Evolutionary conservation across 352 stramenopile genomes (phyloP).

Genomic region (Phytophthora europaea): DNA sequence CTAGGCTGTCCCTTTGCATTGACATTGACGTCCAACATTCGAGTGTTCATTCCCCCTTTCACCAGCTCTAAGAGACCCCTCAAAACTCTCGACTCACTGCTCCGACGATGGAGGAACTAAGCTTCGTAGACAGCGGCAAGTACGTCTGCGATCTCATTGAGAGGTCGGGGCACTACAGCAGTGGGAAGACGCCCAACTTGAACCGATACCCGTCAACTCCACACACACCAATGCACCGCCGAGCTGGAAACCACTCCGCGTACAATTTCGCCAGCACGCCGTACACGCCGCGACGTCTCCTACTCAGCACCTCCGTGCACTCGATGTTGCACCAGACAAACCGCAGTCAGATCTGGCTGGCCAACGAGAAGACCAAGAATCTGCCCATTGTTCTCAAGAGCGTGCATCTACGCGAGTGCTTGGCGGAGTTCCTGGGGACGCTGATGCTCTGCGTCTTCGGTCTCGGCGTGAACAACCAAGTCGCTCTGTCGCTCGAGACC

Average conservation of each 20-base stretch:
- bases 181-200: slow-evolving; percentile 22
- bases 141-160: slow-evolving; percentile 44
- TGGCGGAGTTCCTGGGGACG: slow-evolving; percentile 64
- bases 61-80: background rate
- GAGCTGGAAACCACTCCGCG: slow-evolving; percentile 10
- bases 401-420: slow-evolving; percentile 55
- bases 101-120: slow-evolving; percentile 26
- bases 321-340: slow-evolving; percentile 44
- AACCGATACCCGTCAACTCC: slow-evolving; percentile 26
- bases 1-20: background rate
- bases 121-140: slow-evolving; percentile 37
- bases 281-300: slow-evolving; percentile 32
- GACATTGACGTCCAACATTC: slow-evolving; percentile 2
- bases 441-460: slow-evolving; percentile 64
- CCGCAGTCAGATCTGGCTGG: slow-evolving; percentile 38
- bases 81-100: background rate
- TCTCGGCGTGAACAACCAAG: slow-evolving; percentile 64
- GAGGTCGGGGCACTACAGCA: slow-evolving; percentile 24
- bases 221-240: slow-evolving; percentile 29
- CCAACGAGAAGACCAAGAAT: slow-evolving; percentile 25
- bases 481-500: slow-evolving; percentile 45
- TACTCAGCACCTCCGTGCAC: slow-evolving; percentile 21
- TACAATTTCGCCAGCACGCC: slow-evolving; percentile 40
- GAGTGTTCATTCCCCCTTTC: slow-evolving; percentile 11
- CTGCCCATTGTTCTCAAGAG: slow-evolving; percentile 40